A percentile compares a stretch with the other conserved stretches of the same genome.
Conservation (phyloP, 2,329 filamentous ascomycete species). For the Fusarium sublunatum region DNA sequence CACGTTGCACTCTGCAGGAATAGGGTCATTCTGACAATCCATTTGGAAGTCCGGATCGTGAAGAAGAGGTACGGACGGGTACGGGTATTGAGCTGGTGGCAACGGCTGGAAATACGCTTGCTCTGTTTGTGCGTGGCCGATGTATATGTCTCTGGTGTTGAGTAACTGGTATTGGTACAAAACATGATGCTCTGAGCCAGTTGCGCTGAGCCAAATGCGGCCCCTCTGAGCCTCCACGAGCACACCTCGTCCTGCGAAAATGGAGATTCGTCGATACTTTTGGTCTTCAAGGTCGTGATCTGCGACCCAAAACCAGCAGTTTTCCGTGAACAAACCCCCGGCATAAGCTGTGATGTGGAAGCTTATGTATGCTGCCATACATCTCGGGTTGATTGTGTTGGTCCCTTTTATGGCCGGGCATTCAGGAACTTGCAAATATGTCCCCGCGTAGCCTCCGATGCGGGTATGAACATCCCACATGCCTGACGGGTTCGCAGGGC, state of each 20-base stretch:
- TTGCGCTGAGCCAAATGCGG: slow-evolving; percentile 71
- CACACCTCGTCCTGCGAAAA: slow-evolving; percentile 65
- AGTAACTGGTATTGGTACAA: slow-evolving; percentile 77
- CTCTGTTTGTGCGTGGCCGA: slow-evolving; percentile 75
- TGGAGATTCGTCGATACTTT: slow-evolving; percentile 60
- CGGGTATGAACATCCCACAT: slow-evolving; percentile 84
- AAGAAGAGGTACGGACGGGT: slow-evolving; percentile 56
- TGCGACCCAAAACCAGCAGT: slow-evolving; percentile 60
- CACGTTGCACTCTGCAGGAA: slow-evolving; percentile 58
- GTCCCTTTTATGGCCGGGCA: slow-evolving; percentile 67
- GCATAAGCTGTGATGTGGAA: slow-evolving; percentile 56
- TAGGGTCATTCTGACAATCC: slow-evolving; percentile 57
- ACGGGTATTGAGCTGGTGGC: slow-evolving; percentile 68
- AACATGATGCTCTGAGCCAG: slow-evolving; percentile 72
- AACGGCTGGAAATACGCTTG: slow-evolving; percentile 78
- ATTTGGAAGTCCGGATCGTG: slow-evolving; percentile 42
- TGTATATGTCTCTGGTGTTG: slow-evolving; percentile 69
- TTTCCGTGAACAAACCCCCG: slow-evolving; percentile 56
- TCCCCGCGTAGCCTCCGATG: slow-evolving; percentile 77
- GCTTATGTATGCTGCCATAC: slow-evolving; percentile 57
- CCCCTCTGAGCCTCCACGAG: slow-evolving; percentile 54
- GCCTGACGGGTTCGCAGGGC: slow-evolving; percentile 57
- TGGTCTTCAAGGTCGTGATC: slow-evolving; percentile 68
- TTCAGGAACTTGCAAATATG: slow-evolving; percentile 72
- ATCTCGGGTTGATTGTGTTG: slow-evolving; percentile 46